Percentiles rank a stretch among this genome's conserved stretches.
phyloP scores from a whole-genome alignment of 202 grass and related monocot species.

The Dendrocalamus latiflorus region DNA sequence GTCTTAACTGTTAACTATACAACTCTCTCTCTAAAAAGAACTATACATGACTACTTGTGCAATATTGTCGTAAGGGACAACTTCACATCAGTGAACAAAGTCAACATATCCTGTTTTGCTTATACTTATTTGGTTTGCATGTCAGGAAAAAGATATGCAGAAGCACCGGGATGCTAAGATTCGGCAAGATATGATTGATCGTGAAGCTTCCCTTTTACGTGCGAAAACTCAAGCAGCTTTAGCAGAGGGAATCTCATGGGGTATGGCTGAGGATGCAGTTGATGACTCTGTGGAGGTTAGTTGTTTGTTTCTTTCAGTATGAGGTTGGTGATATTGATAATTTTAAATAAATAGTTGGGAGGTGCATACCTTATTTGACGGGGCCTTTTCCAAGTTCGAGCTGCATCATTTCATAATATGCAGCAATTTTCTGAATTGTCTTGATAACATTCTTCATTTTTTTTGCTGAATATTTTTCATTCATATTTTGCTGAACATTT shows the following conservation, averaged over 20 bases:
- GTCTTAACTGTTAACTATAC: neutral
- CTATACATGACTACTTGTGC: neutral
- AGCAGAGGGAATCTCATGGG: conserved; percentile 93
- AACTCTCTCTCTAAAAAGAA: neutral
- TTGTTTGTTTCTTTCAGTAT: conserved; percentile 5
- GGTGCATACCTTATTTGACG: neutral
- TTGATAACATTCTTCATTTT: neutral
- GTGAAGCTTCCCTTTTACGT: conserved; percentile 79
- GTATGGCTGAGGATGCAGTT: conserved; percentile 84
- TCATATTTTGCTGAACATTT: neutral
- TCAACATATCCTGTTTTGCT: conserved; percentile 11
- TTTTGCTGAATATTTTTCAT: conserved; percentile 14
- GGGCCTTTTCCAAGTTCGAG: neutral
- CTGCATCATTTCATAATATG: neutral
- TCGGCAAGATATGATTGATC: conserved; percentile 63
- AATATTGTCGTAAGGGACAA: neutral
- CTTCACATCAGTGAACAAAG: neutral
- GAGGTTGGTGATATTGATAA: neutral
- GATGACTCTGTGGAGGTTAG: conserved; percentile 70
- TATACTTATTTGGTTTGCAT: conserved; percentile 24
- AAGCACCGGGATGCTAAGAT: conserved; percentile 68
- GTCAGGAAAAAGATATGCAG: conserved; percentile 85
- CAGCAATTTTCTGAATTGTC: neutral
- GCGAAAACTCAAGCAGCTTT: conserved; percentile 88
- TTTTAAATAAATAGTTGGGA: neutral